Conservation (phyloP, 805 yeast genomes). For the Tetrapisispora iriomotensis region DNA sequence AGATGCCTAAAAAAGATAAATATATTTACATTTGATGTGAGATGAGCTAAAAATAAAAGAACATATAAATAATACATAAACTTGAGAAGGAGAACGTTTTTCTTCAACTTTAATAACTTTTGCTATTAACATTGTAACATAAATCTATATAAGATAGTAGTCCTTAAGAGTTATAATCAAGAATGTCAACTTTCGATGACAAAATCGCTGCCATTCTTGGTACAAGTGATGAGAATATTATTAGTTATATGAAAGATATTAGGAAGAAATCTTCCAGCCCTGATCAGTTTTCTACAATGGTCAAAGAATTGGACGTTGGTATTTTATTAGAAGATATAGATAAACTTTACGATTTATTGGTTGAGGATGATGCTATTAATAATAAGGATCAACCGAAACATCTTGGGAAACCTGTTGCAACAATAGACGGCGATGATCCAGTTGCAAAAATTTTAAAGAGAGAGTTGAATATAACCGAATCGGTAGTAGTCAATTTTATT, state of each 20-base stretch:
- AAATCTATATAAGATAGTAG: too few species aligned
- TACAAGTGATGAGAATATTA: conserved; percentile 35
- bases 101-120: too few species aligned
- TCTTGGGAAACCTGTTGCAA: too few species aligned
- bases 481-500: conserved; percentile 19
- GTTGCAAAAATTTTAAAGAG: conserved; percentile 8
- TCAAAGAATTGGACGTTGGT: conserved; percentile 38
- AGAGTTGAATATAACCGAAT: conserved; percentile 12
- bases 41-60: too few species aligned
- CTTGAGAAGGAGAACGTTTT: too few species aligned
- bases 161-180: too few species aligned
- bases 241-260: conserved; percentile 38
- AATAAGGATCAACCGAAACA: not conserved
- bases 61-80: too few species aligned
- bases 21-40: too few species aligned
- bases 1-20: too few species aligned
- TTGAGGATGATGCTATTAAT: not conserved
- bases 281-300: conserved; percentile 29
- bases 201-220: conserved; percentile 24
- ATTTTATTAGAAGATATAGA: conserved; percentile 12
- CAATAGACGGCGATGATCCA: conserved; percentile 2
- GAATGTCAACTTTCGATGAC: conserved; percentile 6
- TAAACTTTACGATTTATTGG: conserved; percentile 7
- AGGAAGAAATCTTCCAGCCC: conserved; percentile 26
- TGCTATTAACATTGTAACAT: too few species aligned